Conservation (phyloP, 768 basidiomycete species). For the Plicaturopsis crispa region DNA sequence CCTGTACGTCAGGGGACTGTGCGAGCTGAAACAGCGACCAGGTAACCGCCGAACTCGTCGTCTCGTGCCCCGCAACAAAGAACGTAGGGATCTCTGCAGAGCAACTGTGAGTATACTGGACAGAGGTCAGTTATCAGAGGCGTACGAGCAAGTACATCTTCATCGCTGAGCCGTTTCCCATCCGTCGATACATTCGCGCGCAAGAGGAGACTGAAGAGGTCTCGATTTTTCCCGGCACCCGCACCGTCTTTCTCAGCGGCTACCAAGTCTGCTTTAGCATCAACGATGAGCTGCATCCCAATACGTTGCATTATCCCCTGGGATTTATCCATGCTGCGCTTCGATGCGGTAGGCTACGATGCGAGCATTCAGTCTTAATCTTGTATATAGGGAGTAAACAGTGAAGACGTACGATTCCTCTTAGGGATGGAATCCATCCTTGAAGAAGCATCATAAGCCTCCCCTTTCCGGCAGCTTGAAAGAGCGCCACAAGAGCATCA, state of each 20-base stretch:
- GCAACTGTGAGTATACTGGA: conserved; percentile 4
- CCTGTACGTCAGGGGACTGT: conserved; percentile 35
- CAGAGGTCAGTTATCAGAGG: not conserved
- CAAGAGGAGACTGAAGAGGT: conserved; percentile 35
- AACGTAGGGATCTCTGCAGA: conserved; percentile 42
- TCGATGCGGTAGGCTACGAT: conserved; percentile 31
- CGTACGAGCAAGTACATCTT: conserved; percentile 31
- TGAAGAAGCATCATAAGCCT: conserved; percentile 32
- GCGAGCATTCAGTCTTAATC: conserved; percentile 1
- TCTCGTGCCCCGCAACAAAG: conserved; percentile 35
- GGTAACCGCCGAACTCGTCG: conserved; percentile 23
- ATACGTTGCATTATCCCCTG: conserved; percentile 39
- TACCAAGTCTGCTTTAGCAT: too few species aligned
- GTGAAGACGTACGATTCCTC: conserved; percentile 30
- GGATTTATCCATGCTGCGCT: conserved; percentile 19
- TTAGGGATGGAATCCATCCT: conserved; percentile 39
- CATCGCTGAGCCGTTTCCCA: conserved; percentile 29
- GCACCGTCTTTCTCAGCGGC: conserved; percentile 11
- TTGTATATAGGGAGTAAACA: too few species aligned
- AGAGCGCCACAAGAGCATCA: conserved; percentile 40
- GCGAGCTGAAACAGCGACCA: conserved; percentile 31
- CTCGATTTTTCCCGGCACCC: too few species aligned
- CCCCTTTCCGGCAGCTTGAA: conserved; percentile 39
- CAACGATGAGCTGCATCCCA: conserved; percentile 37
- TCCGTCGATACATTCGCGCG: conserved; percentile 39